phyloP scores from a whole-genome alignment of 495 filamentous ascomycete genomes.

The Neurospora africana region DNA sequence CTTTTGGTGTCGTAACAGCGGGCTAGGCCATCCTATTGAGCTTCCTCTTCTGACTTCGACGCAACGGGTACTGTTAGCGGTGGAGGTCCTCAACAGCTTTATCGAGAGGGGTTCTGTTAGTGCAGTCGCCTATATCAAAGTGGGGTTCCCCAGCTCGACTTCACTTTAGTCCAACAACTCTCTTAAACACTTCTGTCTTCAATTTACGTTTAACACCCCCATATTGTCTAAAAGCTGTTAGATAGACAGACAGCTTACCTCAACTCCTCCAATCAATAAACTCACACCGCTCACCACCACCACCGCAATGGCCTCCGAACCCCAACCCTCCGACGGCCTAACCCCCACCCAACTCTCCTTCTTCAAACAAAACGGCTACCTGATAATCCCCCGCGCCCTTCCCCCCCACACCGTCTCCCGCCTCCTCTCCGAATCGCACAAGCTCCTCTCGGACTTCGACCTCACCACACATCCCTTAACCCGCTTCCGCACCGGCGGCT shows the following conservation, averaged over 20 bases:
- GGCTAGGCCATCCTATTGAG: not conserved
- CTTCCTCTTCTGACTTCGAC: not conserved
- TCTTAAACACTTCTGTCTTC: not conserved
- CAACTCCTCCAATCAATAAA: not conserved
- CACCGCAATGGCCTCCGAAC: not conserved
- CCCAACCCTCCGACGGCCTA: slow-evolving; percentile 36
- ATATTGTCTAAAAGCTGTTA: not conserved
- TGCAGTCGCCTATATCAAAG: not conserved
- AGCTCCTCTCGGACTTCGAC: slow-evolving; percentile 63
- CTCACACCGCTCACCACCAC: not conserved
- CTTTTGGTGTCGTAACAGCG: not conserved
- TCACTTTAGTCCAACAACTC: too few species aligned
- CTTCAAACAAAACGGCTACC: slow-evolving; percentile 79
- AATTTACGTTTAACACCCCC: not conserved
- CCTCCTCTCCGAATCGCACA: slow-evolving; percentile 64
- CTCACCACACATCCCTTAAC: slow-evolving; percentile 82
- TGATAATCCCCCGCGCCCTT: slow-evolving; percentile 76
- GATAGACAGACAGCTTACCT: not conserved
- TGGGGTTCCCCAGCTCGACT: not conserved
- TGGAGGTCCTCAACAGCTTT: not conserved
- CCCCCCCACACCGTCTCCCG: slow-evolving; percentile 46
- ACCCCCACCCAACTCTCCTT: slow-evolving; percentile 57
- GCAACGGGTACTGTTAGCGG: not conserved
- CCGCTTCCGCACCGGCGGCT: slow-evolving; percentile 71
- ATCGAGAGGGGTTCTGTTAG: not conserved